phyloP scores from a whole-genome alignment of 169 alveolate genomes.

The Cyclospora cayetanensis region DNA sequence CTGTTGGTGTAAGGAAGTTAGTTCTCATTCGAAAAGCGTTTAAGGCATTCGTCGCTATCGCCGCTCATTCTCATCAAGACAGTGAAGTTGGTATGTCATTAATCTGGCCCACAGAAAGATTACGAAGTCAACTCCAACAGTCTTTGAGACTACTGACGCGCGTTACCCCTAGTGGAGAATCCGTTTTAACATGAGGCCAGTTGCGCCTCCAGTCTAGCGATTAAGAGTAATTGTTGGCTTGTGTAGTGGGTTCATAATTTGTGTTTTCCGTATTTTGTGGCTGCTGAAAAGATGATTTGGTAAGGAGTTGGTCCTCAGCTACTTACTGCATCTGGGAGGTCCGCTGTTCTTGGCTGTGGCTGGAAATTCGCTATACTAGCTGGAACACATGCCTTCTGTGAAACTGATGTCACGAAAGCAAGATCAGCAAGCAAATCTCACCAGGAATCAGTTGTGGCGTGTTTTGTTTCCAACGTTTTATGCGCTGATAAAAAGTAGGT shows the following conservation, averaged over 20 bases:
- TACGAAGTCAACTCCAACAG: no score
- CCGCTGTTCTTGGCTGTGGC: neutral
- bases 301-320: no score
- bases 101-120: neutral
- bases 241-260: neutral
- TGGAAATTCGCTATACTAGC: neutral
- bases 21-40: neutral
- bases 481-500: neutral
- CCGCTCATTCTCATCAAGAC: neutral
- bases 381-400: neutral
- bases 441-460: no score
- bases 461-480: no score
- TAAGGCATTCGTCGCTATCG: neutral
- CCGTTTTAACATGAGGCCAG: neutral
- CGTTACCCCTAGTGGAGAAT: no score
- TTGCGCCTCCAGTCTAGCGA: neutral
- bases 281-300: no score
- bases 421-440: no score
- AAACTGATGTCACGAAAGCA: no score
- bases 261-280: neutral
- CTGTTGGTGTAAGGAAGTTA: conserved; percentile 29
- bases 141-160: no score
- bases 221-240: neutral
- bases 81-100: neutral
- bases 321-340: neutral